These are phyloP conservation scores for Pseudocercospora fuligena DNA, from an alignment of 2,329 filamentous ascomycete genomes.

Conservation along the genomic window DNA sequence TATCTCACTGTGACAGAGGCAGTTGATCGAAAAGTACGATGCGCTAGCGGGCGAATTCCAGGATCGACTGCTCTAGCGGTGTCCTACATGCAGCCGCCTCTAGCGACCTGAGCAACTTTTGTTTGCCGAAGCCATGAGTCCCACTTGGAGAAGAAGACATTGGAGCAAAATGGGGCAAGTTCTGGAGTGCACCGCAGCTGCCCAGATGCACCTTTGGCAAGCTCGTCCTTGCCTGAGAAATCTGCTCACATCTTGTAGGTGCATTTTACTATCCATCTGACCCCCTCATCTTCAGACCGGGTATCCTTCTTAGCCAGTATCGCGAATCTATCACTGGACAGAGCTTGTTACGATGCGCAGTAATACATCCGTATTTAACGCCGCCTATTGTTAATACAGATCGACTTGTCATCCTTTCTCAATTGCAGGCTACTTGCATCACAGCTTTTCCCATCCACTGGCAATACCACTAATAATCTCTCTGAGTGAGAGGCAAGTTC, in stretches of 20 bases:
- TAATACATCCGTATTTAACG: constrained; percentile 11
- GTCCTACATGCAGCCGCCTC: background rate
- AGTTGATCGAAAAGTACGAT: constrained; percentile 5
- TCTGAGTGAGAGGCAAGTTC: background rate
- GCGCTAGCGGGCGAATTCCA: background rate
- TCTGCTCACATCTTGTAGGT: background rate
- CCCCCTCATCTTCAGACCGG: background rate
- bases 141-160: constrained; percentile 5
- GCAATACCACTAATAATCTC: background rate
- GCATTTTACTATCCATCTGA: background rate
- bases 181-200: constrained; percentile 5
- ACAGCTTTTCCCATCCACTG: background rate
- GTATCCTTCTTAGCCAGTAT: background rate
- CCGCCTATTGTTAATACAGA: constrained; percentile 13
- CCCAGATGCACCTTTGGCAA: background rate
- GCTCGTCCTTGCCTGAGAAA: constrained; percentile 5
- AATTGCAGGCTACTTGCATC: background rate
- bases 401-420: background rate
- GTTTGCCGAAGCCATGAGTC: background rate
- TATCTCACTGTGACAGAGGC: background rate
- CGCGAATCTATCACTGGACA: constrained; percentile 1
- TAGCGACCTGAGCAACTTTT: background rate
- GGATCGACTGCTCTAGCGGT: background rate
- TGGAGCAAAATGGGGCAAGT: background rate
- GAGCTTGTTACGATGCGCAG: constrained; percentile 13